Evolutionary conservation across 345 rosid species (phyloP), one percentile per base, ranked within the genome.

Genomic region (Hevea brasiliensis): DNA sequence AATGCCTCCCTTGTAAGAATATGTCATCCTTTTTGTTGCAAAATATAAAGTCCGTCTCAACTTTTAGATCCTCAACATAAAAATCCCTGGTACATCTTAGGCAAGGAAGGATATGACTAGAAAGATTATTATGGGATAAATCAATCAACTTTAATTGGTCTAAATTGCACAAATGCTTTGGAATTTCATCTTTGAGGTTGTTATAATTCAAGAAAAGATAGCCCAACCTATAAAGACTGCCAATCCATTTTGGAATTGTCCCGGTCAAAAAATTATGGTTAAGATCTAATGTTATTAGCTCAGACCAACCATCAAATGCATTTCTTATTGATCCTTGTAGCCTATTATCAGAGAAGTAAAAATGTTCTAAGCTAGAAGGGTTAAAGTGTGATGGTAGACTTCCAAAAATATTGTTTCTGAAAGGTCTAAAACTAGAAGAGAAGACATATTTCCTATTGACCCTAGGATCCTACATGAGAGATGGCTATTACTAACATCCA

Each of bases 151-250:
- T 63, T 21, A 82, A 13, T 0, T 21, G 32, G 3, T 44, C 17
- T 37, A 80, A 27, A 4, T 58, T 29, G 32, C 85, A 75, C 3
- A 82, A 10, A 3, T 71, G 48, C 18, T 17, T 8, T 0, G 75
- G 75, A n/a, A 79, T 65, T 26, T 24, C 27, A 1, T 78, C 83
- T 2, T 70, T 8, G 18, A 79, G 45, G 0, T 48, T 20, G 61
- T 79, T 82, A 7, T 40, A 68, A 58, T 60, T 59, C 54, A 79
- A 26, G 13, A 82, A 44, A 20, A 82, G 65, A 64, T 56, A 59
- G 11, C 72, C 44, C 59, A 79, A 41, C 3, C 18, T 1, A 1
- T 26, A 17, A 32, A 74, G 15, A 0, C 0, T 20, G 17, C 8
- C 66, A 44, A 81, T 64, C 71, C 80, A 76, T 13, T 70, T 8